Conservation (phyloP, 495 filamentous ascomycete species). For the Echria macrotheca region DNA sequence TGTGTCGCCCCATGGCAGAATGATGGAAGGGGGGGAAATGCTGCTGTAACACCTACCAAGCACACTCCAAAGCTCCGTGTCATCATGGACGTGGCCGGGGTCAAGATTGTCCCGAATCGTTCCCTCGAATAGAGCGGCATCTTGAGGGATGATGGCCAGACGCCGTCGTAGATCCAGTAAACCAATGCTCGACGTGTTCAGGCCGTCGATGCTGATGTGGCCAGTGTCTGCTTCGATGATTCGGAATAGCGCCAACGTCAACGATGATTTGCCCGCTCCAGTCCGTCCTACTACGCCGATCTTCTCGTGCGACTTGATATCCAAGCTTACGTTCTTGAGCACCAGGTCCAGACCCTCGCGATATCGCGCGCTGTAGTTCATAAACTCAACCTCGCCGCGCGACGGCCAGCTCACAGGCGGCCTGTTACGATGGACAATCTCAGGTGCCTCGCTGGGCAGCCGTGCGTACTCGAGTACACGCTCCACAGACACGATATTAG, state of each 20-base stretch:
- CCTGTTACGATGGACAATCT: conserved; percentile 81
- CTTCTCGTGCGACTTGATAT: conserved; percentile 95
- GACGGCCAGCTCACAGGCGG: conserved; percentile 90
- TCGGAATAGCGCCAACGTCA: conserved; percentile 90
- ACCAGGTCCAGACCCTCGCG: conserved; percentile 83
- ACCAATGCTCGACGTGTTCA: conserved; percentile 88
- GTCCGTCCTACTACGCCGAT: conserved; percentile 96
- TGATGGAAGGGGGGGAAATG: no score
- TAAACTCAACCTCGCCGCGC: conserved; percentile 82
- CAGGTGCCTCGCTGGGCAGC: conserved; percentile 90
- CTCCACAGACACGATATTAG: conserved; percentile 98
- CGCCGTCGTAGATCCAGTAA: conserved; percentile 82
- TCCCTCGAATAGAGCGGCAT: conserved; percentile 95
- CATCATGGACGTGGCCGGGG: conserved; percentile 89
- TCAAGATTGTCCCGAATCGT: conserved; percentile 95
- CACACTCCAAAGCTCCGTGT: conserved; percentile 96
- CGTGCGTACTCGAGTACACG: conserved; percentile 93
- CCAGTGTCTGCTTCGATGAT: conserved; percentile 85
- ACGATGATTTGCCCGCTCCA: conserved; percentile 91
- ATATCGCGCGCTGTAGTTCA: conserved; percentile 91
- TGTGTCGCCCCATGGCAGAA: conserved; percentile 17
- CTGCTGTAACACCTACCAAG: conserved; percentile 58
- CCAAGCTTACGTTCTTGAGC: conserved; percentile 83
- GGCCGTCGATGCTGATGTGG: conserved; percentile 77
- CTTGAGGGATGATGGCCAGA: conserved; percentile 96